Evolutionary conservation across 208 protist genomes (phyloP).

Genomic region (Wallacemonas sp.): DNA sequence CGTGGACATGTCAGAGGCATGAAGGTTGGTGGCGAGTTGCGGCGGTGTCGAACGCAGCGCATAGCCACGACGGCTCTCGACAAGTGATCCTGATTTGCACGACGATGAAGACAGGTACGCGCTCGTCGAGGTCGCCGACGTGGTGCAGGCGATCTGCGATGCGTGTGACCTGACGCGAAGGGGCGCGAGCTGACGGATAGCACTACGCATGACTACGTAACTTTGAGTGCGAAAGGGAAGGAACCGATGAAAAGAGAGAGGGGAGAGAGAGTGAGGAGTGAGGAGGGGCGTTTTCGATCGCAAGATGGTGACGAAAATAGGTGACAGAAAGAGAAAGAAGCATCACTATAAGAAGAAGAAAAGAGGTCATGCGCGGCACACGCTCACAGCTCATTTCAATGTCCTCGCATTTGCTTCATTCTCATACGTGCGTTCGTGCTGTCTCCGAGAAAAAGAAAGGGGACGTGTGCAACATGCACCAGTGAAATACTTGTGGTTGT

Average conservation of each 20-base stretch:
- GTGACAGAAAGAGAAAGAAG: not conserved
- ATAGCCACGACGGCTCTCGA: not conserved
- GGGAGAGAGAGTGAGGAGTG: not conserved
- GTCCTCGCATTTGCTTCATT: too few species aligned
- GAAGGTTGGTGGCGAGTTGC: slow-evolving; percentile 52
- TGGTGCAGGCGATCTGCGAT: too few species aligned
- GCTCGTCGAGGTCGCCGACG: not conserved
- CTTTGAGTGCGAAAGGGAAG: not conserved
- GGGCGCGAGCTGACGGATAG: not conserved
- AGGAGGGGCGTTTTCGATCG: not conserved
- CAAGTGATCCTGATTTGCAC: not conserved
- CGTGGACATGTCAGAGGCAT: slow-evolving; percentile 87
- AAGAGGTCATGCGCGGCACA: too few species aligned
- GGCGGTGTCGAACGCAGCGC: slow-evolving; percentile 19
- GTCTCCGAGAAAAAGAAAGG: too few species aligned
- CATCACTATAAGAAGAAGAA: too few species aligned
- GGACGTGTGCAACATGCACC: too few species aligned
- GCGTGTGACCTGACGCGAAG: too few species aligned
- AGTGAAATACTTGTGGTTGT: too few species aligned
- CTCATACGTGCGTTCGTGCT: too few species aligned
- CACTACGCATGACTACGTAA: slow-evolving; percentile 6
- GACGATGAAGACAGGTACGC: slow-evolving; percentile 1
- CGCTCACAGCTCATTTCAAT: too few species aligned
- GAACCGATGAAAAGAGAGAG: too few species aligned
- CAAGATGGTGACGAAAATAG: too few species aligned